Evolutionary conservation across 129 eudicot genomes (phyloP).

Genomic region (Flaveria ramosissima): DNA sequence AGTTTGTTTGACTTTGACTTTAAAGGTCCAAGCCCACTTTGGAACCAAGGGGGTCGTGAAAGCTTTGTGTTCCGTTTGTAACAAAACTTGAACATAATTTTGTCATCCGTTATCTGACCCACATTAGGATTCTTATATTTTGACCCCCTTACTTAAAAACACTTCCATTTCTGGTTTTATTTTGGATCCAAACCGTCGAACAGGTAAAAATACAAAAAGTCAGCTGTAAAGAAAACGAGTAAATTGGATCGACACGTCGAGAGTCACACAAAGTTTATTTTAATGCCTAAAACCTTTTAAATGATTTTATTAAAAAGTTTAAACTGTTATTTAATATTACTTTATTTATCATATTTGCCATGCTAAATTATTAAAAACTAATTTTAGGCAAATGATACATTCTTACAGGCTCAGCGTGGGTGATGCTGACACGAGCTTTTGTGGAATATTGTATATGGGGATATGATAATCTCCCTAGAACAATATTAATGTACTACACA

Average conservation of each 20-base stretch:
- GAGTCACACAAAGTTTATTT: neutral
- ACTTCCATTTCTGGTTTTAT: neutral
- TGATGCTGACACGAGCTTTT: conserved; percentile 78
- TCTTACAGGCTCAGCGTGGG: conserved; percentile 94
- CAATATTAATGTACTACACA: conserved; percentile 84
- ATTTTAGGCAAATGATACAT: neutral
- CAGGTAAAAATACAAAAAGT: neutral
- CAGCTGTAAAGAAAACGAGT: neutral
- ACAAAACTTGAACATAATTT: neutral
- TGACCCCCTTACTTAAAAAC: neutral
- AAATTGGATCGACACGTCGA: neutral
- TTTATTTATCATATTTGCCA: neutral
- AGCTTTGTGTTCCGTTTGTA: neutral
- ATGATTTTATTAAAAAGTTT: neutral
- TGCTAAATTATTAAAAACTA: neutral
- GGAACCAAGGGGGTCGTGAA: neutral
- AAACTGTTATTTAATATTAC: neutral
- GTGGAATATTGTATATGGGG: conserved; percentile 97
- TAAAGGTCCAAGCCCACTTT: neutral
- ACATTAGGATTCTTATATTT: neutral
- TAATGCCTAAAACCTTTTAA: neutral
- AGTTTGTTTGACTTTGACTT: conserved; percentile 10
- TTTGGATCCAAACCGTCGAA: neutral
- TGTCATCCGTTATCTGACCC: neutral
- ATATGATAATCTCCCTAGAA: conserved; percentile 90